Evolutionary conservation across 495 filamentous ascomycete genomes (phyloP), one percentile per base, ranked within the genome.

Genomic region (Neurospora sp.): DNA sequence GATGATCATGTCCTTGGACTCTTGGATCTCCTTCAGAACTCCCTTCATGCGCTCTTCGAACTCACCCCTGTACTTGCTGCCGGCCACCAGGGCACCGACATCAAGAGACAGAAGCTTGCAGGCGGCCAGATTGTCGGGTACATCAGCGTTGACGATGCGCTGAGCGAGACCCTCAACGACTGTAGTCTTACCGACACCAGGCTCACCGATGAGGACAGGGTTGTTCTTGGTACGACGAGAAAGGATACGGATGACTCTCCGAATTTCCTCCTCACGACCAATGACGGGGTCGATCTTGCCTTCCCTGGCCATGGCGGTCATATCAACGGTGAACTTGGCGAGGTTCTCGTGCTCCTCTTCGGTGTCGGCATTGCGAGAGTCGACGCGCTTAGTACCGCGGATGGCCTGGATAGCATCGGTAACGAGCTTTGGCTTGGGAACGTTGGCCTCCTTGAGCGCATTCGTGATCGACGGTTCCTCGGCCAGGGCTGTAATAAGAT

Each of bases 1-100:
- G 68, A 99, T 90, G 72, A 99, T 97, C 85, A 93, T 97, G 38
- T 99, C 94, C 79, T 95, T 94, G n/a, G 94, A 94, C 70, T 98
- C 92, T 71, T 94, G 88, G 69, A 99, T 97, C 79, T 99, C 96
- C 80, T 98, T 98, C 71, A 99, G 84, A 20, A 99, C 94, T 14
- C 96, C 93, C 87, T 99, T 99, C 94, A 99, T 97, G 73, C 96
- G 88, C 84, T 99, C 96, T 80, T 99, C 96, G 76, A 99, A 99
- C 81, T 99, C 96, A 81, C 96, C 96, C 68, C 96, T 88, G 85
- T 95, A 99, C 81, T 99, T 99, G 87, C 94, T 97, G 71, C 96
- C 96, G 37, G 96, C 96, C 69, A 99, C 94, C 45, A 99, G 84
- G 9, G 95, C 91, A 73, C 96, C 96, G 70, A 99, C 96, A 78